Conservation (phyloP, 2,329 filamentous ascomycete genomes). For the Beauveria rudraprayagi region DNA sequence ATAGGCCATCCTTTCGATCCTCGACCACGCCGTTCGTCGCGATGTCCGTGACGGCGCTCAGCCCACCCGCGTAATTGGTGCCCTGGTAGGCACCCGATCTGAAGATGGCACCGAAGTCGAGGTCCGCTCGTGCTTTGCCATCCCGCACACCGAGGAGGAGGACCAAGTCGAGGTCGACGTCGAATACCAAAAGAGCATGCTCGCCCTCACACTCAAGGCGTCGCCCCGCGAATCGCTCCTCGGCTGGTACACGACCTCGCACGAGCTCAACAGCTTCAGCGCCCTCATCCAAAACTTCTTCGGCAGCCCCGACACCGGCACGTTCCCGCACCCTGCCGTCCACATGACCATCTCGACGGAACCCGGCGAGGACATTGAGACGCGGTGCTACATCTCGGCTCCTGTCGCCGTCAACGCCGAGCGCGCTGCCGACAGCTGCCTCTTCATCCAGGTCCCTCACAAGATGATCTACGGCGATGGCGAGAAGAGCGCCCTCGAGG, state of each 20-base stretch:
- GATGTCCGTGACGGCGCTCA: slow-evolving; percentile 61
- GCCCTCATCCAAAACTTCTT: slow-evolving; percentile 99
- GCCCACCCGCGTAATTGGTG: slow-evolving; percentile 93
- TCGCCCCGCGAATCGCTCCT: slow-evolving; percentile 90
- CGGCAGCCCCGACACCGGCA: slow-evolving; percentile 91
- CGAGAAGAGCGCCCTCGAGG: slow-evolving; percentile 61
- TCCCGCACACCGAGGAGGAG: slow-evolving; percentile 95
- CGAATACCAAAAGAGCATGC: slow-evolving; percentile 99
- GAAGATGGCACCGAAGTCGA: slow-evolving; percentile 97
- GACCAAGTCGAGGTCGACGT: slow-evolving; percentile 99
- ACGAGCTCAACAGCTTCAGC: slow-evolving; percentile 96
- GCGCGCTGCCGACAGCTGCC: slow-evolving; percentile 88
- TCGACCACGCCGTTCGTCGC: slow-evolving; percentile 90
- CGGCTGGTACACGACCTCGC: slow-evolving; percentile 96
- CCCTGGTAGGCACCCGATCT: slow-evolving; percentile 82
- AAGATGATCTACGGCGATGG: slow-evolving; percentile 82
- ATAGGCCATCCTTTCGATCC: slow-evolving; percentile 64
- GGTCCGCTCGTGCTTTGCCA: slow-evolving; percentile 93
- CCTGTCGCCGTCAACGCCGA: slow-evolving; percentile 93
- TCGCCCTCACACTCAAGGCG: slow-evolving; percentile 86
- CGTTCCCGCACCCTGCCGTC: slow-evolving; percentile 93
- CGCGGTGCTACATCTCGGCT: slow-evolving; percentile 88
- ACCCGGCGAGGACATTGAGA: slow-evolving; percentile 80
- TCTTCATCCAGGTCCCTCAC: slow-evolving; percentile 96
- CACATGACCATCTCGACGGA: slow-evolving; percentile 92